These are phyloP conservation scores for Epithemia pelagica DNA, from an alignment of 108 stramenopile species.

Conservation along the genomic window DNA sequence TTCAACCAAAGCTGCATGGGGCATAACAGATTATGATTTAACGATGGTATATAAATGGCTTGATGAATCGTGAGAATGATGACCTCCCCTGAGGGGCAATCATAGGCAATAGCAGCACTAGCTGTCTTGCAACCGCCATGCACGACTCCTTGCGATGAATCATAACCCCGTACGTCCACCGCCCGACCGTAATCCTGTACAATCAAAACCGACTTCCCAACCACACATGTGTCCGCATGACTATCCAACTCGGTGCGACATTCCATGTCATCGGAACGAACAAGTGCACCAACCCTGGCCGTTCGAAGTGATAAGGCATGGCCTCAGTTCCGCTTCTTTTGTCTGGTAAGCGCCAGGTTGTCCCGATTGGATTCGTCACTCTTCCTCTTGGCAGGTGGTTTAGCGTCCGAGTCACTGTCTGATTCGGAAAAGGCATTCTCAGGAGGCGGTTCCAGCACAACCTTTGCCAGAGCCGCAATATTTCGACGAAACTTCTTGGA, in stretches of 20 bases:
- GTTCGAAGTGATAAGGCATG: neutral
- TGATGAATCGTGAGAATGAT: constrained; percentile 17
- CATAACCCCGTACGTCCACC: neutral
- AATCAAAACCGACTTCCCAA: constrained; percentile 7
- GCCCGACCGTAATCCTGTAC: neutral
- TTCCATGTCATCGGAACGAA: neutral
- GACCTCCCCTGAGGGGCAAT: constrained; percentile 9
- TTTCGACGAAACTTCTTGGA: neutral
- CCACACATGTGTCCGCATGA: constrained; percentile 29
- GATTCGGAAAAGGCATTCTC: too few species aligned
- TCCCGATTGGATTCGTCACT: too few species aligned
- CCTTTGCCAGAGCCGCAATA: neutral
- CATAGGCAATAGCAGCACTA: neutral
- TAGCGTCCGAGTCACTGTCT: too few species aligned
- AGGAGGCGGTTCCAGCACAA: neutral
- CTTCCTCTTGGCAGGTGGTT: too few species aligned
- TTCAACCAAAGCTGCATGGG: constrained; percentile 21
- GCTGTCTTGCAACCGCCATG: neutral
- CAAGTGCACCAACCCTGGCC: neutral
- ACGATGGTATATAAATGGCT: constrained; percentile 6
- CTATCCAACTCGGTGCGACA: constrained; percentile 31
- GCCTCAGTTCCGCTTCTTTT: neutral
- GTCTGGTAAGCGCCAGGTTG: neutral
- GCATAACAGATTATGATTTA: constrained; percentile 15
- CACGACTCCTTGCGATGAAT: neutral